phyloP scores from a whole-genome alignment of 805 yeast genomes.

The Ogataea naganishii region DNA sequence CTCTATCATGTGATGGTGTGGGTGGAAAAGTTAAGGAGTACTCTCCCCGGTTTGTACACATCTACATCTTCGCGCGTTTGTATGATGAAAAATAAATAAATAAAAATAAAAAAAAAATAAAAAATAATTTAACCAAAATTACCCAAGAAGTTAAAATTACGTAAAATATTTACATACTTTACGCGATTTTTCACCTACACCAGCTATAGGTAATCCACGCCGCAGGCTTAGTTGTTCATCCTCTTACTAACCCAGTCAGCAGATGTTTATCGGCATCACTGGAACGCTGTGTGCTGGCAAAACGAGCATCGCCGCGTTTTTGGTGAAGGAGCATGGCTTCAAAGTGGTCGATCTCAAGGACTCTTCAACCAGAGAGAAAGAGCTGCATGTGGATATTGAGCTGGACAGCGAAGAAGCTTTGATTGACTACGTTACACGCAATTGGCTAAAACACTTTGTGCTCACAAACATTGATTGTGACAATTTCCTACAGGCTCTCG shows the following conservation, averaged over 20 bases:
- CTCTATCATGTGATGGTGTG: conserved; percentile 11
- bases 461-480: conserved; percentile 38
- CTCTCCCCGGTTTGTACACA: neutral
- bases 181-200: no score
- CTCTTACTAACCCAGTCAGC: no score
- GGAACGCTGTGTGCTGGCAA: conserved; percentile 66
- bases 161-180: no score
- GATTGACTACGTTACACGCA: conserved; percentile 50
- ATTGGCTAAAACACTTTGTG: conserved; percentile 61
- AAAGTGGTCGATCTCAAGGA: conserved; percentile 19
- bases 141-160: no score
- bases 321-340: conserved; percentile 44
- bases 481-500: conserved; percentile 34
- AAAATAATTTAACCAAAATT: no score
- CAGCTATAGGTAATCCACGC: no score
- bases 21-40: no score
- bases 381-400: conserved; percentile 12
- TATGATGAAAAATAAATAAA: no score
- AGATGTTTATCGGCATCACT: conserved; percentile 70
- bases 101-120: no score
- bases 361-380: conserved; percentile 8
- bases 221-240: no score
- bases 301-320: conserved; percentile 50
- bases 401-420: conserved; percentile 37
- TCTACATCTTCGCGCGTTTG: no score